phyloP scores from a whole-genome alignment of 805 yeast species.

The Zygoascus bituminiphila region DNA sequence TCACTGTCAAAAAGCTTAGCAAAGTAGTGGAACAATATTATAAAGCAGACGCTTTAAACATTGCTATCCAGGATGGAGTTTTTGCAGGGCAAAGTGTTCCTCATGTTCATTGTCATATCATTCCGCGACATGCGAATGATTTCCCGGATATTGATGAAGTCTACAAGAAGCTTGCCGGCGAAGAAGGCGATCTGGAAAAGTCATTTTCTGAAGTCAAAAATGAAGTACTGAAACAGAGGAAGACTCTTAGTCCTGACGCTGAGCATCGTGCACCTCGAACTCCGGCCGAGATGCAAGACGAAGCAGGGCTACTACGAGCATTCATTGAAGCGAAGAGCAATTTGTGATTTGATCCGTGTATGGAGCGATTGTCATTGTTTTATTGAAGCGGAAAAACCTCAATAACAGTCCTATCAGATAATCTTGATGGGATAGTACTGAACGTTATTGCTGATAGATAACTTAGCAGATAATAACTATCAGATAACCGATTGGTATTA shows the following conservation, averaged over 20 bases:
- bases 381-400: not conserved
- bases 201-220: conserved; percentile 25
- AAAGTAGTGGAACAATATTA: conserved; percentile 56
- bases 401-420: too few relatives aligned
- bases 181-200: conserved; percentile 41
- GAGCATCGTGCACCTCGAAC: conserved; percentile 37
- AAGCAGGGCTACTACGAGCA: conserved; percentile 46
- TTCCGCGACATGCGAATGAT: conserved; percentile 62
- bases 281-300: conserved; percentile 58
- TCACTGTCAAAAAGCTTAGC: conserved; percentile 63
- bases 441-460: too few relatives aligned
- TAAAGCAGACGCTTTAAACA: conserved; percentile 74
- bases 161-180: conserved; percentile 53
- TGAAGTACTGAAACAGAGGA: conserved; percentile 21
- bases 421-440: too few relatives aligned
- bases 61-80: conserved; percentile 94
- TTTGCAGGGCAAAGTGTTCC: conserved; percentile 96
- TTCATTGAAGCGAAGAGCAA: conserved; percentile 6
- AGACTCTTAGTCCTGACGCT: conserved; percentile 13
- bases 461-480: too few relatives aligned
- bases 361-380: too few relatives aligned
- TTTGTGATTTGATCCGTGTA: too few relatives aligned
- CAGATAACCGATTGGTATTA: too few relatives aligned
- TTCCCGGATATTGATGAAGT: conserved; percentile 65
- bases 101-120: conserved; percentile 87